Evolutionary conservation across 2,329 filamentous ascomycete species (phyloP).

Genomic region (Colletotrichum sp.): DNA sequence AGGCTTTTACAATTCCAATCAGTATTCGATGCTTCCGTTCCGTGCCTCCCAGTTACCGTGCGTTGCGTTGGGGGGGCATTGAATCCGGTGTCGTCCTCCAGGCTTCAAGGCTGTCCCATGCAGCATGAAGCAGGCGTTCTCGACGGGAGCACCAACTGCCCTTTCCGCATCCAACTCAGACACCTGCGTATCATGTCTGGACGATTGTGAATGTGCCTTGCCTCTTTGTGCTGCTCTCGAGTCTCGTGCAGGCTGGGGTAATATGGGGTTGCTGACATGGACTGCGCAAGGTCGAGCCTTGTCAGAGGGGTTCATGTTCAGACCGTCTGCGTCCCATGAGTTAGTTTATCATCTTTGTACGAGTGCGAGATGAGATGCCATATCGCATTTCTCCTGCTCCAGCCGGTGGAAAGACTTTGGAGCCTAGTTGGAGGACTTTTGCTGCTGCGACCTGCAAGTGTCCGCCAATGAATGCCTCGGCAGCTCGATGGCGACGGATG

Average conservation of each 20-base stretch:
- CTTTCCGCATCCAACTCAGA: slow-evolving; percentile 1
- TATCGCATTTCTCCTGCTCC: not conserved
- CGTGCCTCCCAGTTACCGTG: not conserved
- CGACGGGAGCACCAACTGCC: not conserved
- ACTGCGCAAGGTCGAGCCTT: not conserved
- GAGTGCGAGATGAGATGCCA: slow-evolving; percentile 3
- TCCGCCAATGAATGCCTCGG: not conserved
- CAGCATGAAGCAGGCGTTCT: slow-evolving; percentile 10
- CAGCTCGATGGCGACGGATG: not conserved
- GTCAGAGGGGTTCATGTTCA: slow-evolving; percentile 2
- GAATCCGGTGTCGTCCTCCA: not conserved
- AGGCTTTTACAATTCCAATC: not conserved
- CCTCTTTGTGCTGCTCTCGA: not conserved
- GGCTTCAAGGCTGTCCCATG: slow-evolving; percentile 6
- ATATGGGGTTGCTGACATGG: not conserved
- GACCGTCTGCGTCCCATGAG: slow-evolving; percentile 1
- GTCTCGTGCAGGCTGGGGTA: not conserved
- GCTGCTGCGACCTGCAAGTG: not conserved
- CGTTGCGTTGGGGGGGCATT: not conserved
- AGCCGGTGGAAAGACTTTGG: not conserved
- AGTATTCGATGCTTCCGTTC: not conserved
- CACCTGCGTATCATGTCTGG: slow-evolving; percentile 1
- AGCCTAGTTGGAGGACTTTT: not conserved
- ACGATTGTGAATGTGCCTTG: not conserved
- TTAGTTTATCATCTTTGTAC: not conserved